phyloP scores from a whole-genome alignment of 768 basidiomycete genomes.

The Epithele typhae region DNA sequence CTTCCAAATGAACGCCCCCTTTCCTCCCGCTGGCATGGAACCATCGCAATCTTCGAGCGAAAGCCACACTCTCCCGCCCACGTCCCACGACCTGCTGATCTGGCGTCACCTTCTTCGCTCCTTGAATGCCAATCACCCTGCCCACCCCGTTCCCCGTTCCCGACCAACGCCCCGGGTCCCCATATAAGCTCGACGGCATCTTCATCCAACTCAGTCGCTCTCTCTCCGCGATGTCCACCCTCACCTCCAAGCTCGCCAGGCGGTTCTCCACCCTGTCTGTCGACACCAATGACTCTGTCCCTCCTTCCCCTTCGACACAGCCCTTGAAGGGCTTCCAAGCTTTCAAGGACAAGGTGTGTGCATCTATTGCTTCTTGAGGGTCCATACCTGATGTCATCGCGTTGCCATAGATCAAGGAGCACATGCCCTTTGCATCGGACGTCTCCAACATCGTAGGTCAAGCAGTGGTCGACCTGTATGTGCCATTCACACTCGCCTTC shows the following conservation, averaged over 20 bases:
- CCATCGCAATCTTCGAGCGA: too few relatives aligned
- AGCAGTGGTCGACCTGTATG: not conserved
- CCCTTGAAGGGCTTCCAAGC: constrained; percentile 28
- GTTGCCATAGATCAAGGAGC: constrained; percentile 39
- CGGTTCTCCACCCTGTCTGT: not conserved
- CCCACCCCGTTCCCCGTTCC: too few relatives aligned
- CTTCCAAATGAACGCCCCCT: too few relatives aligned
- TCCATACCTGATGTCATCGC: not conserved
- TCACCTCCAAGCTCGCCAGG: not conserved
- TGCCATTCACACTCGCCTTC: not conserved
- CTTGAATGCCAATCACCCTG: too few relatives aligned
- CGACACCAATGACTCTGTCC: not conserved
- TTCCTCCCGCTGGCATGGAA: too few relatives aligned
- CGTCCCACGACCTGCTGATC: too few relatives aligned
- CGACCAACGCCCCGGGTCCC: too few relatives aligned
- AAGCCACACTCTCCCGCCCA: too few relatives aligned
- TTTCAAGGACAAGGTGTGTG: constrained; percentile 39
- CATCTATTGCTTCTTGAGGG: not conserved
- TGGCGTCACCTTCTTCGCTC: too few relatives aligned
- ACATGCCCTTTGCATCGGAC: constrained; percentile 31
- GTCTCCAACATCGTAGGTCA: constrained; percentile 40
- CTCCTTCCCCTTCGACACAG: not conserved
- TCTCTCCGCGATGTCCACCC: not conserved
- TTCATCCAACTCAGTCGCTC: not conserved
- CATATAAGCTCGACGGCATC: not conserved